Base-by-base conservation (phyloP, 768 basidiomycete genomes). In the Holtermanniella nyarrowii region DNA sequence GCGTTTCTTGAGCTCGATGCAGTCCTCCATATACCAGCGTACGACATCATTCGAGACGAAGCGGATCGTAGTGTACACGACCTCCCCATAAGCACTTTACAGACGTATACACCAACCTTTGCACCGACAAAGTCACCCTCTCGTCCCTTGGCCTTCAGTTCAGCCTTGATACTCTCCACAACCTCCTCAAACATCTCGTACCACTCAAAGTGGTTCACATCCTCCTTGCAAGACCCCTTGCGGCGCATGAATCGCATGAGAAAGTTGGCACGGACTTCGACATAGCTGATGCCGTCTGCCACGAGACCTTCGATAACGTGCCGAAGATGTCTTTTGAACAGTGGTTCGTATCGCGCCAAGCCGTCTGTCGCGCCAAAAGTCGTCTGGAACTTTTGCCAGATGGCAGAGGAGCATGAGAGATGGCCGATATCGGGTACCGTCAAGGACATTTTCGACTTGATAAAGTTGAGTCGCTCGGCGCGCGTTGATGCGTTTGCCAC, bases 311-410 rank as follows among this genome's bases (percentile, higher is more conserved):
- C 65, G 51, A 88, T 73, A 65, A 85, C 83, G 53, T 80, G 74
- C 23, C 77, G 75, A 44, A 86, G 73, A 63, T 84, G 85, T 51
- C 78, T 74, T 14, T 67, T 59, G 65, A 77, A 84, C 21, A 86
- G 72, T 1, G 84, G 84, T 12, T 73, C 71, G 56, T 77, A 84
- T 26, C 68, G 66, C 21, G 77, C 66, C 5, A 78, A 60, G 14
- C 57, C 66, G 77, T 77, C 56, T 20, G 78, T 75, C 0, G 79
- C 76, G 0, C 45, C 24, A 57, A 81, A 81, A 0, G 78, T 81
- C 61, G 74, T 79, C 14, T 61, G 58, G 61, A 88, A 87, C 56
- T 85, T 85, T 42, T 78, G 66, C 85, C 85, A 87, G 44, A 87
- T 86, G 52, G 27, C 27, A 22, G 52, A 39, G 14, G 25, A 18